Evolutionary conservation across 129 eudicot genomes (phyloP), one percentile per base, ranked within the genome.

Genomic region (Chrysanthemum makinoi): DNA sequence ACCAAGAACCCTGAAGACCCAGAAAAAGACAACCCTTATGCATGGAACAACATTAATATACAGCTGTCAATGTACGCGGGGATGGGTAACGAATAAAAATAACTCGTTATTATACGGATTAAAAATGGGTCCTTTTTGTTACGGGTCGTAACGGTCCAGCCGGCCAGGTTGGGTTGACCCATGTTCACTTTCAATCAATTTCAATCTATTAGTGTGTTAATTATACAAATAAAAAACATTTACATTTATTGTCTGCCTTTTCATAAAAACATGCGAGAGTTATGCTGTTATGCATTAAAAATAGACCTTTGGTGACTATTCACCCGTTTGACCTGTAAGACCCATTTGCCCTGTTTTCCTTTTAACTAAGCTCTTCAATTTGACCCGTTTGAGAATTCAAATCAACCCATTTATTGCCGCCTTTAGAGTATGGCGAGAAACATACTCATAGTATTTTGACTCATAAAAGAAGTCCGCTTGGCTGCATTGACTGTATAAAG

Each of bases 401-500:
- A 6, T 16, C 28, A 4, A 19, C 70, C 30, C 10, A 60, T 3
- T 26, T 22, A 60, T 60, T 28, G 65, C 44, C 17, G 2, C 65
- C 65, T 10, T 16, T 60, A 13, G 48, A 0, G 3, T 17, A 68
- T 26, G 61, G 53, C 35, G 53, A 74, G 80, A 26, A 50, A 50
- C 55, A 28, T n/a, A 16, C 74, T 75, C 86, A 82, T 57, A 69
- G 52, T 75, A 59, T 72, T 77, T 65, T 22, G 80, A 77, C 72
- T 79, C 82, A 61, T 72, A 70, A 79, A 76, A 59, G 24, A 60
- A 65, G 66, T 60, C 47, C 62, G 78, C 76, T 81, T 76, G 66
- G 82, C 80, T 68, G 71, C 65, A 72, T 77, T 78, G 80, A 75
- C 81, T 75, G 71, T 33, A 83, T 28, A 59, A 60, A 30, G 62